Conservation (phyloP, 352 stramenopile species). For the Pythium rishiriense region DNA sequence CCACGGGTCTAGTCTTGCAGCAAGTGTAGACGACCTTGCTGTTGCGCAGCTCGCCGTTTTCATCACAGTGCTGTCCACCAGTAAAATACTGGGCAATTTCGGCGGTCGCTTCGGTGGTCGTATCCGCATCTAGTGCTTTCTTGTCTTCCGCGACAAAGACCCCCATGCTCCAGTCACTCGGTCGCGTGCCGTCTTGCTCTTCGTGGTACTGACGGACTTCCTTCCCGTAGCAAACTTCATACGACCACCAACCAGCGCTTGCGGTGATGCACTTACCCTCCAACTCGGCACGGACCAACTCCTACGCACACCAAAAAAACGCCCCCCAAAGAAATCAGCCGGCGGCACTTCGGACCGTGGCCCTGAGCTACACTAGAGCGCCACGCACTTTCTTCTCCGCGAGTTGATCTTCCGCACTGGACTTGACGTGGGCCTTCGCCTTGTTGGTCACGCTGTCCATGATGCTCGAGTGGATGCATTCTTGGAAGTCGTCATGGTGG, state of each 20-base stretch:
- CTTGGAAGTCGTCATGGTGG: conserved; percentile 74
- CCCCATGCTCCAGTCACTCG: conserved; percentile 86
- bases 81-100: conserved; percentile 75
- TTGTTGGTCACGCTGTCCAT: conserved; percentile 49
- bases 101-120: conserved; percentile 29
- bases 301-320: conserved; percentile 8
- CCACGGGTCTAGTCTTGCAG: conserved; percentile 64
- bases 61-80: conserved; percentile 79
- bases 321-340: background rate
- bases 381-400: conserved; percentile 24
- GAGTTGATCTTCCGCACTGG: conserved; percentile 30
- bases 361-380: background rate
- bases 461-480: conserved; percentile 66
- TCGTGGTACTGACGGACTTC: conserved; percentile 85
- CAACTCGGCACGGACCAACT: conserved; percentile 51
- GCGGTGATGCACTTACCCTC: conserved; percentile 61
- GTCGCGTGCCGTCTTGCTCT: conserved; percentile 64
- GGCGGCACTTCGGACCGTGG: background rate
- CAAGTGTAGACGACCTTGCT: conserved; percentile 79
- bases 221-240: conserved; percentile 78
- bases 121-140: conserved; percentile 23
- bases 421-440: conserved; percentile 40
- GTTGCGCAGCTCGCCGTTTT: conserved; percentile 74
- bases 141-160: conserved; percentile 44
- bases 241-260: conserved; percentile 80